phyloP scores from a whole-genome alignment of 208 protist species.

The Acanthamoeba castellanii region DNA sequence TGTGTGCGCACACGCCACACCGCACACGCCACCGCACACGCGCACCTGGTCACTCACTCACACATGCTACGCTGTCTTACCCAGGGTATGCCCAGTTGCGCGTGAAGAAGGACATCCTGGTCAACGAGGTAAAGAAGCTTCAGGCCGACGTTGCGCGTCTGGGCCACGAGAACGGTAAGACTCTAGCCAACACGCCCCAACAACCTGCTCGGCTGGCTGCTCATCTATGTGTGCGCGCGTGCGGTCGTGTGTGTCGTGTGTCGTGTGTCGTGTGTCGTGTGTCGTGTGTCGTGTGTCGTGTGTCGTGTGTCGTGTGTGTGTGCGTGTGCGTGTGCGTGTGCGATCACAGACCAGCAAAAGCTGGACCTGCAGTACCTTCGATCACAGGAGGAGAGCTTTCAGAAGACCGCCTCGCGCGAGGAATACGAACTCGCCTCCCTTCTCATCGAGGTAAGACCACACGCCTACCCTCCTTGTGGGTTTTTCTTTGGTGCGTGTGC shows the following conservation, averaged over 20 bases:
- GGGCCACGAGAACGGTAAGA: constrained; percentile 2
- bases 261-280: no score
- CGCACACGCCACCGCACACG: background rate
- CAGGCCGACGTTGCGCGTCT: constrained; percentile 13
- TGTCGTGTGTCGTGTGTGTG: no score
- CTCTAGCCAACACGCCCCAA: background rate
- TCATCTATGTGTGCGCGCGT: no score
- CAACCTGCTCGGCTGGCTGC: background rate
- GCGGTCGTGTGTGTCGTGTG: no score
- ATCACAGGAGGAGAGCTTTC: constrained; percentile 16
- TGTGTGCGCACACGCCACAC: background rate
- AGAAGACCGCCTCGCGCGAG: constrained; percentile 19
- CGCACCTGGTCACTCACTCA: background rate
- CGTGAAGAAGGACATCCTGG: constrained; percentile 36
- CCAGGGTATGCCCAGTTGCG: background rate
- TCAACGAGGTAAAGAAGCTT: constrained; percentile 27
- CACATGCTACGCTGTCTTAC: background rate
- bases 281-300: no score
- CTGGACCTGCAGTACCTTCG: constrained; percentile 35
- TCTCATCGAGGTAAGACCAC: constrained; percentile 15
- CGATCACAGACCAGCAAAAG: background rate
- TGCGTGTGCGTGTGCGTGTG: no score
- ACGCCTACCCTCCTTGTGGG: background rate
- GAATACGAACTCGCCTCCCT: background rate
- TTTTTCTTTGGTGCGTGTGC: no score